Percentiles rank a stretch among this genome's conserved stretches.
Conservation (phyloP, 192 early-diverging fungal species). For the Bifiguratus adelaidae region DNA sequence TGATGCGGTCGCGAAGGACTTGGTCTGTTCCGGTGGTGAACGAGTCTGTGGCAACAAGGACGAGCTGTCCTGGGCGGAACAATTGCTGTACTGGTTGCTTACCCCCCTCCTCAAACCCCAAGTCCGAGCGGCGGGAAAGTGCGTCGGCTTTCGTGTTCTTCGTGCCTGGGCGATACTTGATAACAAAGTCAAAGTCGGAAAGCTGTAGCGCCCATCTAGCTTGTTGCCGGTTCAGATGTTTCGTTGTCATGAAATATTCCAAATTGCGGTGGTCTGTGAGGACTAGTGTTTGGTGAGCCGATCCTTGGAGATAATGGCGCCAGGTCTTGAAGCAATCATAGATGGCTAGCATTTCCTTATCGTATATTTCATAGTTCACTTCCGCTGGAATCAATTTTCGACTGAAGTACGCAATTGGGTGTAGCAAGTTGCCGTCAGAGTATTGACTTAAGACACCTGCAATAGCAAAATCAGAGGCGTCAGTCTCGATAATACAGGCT, state of each 20-base stretch:
- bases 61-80: neutral
- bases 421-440: conserved; percentile 1
- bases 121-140: neutral
- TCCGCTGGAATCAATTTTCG: conserved; percentile 11
- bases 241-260: conserved; percentile 18
- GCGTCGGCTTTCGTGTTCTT: conserved; percentile 2
- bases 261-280: conserved; percentile 25
- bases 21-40: too few relatives aligned
- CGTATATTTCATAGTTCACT: conserved; percentile 24
- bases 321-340: conserved; percentile 10
- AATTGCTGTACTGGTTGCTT: neutral
- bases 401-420: conserved; percentile 18
- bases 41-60: neutral
- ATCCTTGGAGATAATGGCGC: conserved; percentile 20
- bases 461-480: too few relatives aligned
- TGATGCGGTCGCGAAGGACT: too few relatives aligned
- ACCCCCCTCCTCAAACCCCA: neutral
- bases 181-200: neutral
- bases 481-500: conserved; percentile 15
- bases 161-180: neutral
- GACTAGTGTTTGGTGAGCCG: conserved; percentile 1
- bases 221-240: conserved; percentile 15
- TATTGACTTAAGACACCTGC: too few relatives aligned
- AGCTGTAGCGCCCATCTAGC: conserved; percentile 14
- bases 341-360: conserved; percentile 30